Base-by-base conservation (phyloP, 805 yeast species). In the Citeromyces matritensis region DNA sequence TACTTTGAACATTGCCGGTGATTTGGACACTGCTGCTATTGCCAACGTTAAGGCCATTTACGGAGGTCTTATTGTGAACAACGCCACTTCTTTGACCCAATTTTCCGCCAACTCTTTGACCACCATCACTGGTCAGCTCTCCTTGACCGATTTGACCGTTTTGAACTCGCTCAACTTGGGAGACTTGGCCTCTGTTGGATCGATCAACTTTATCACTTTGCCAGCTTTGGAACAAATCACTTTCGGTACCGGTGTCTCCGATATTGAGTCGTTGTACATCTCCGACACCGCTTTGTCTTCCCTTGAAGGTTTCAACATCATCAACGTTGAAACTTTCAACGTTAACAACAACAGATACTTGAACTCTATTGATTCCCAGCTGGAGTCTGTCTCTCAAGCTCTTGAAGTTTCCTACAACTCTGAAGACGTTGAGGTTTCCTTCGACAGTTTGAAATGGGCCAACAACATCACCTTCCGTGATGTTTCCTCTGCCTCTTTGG, bases 341-440 rank as follows among this genome's bases (percentile, higher is more conserved):
- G 70, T 91, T 49, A 86, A 85, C 85, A 91, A 91, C 79, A 91
- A 91, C 74, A 62, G 56, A 43, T 69, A 76, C 53, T 71, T 91
- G 56, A 71, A 65, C 44, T 56, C 82, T 37, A 69, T 80, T 45
- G 69, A 78, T 52, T 74, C 88, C 33, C 72, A 71, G 40, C 69
- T 88, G 53, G 58, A 73, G 56, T 58, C 79, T 37, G 91, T 85
- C 40, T 69, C 88, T 39, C 71, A 71, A 53, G 53, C 75, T 39
- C 67, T 91, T 47, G 73, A 77, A 47, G 74, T 91, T 52, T 73
- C 95, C 41, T 80, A 68, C 67, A 91, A 91, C 66, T 80, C 94
- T 52, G 75, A 75, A 39, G 61, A 69, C 37, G 84, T 81, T 38
- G 73, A 69, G 41, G 78, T 78, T 42, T 42, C 60, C 34, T 76